phyloP scores from a whole-genome alignment of 257 asterid species.

The Fraxinus americana region DNA sequence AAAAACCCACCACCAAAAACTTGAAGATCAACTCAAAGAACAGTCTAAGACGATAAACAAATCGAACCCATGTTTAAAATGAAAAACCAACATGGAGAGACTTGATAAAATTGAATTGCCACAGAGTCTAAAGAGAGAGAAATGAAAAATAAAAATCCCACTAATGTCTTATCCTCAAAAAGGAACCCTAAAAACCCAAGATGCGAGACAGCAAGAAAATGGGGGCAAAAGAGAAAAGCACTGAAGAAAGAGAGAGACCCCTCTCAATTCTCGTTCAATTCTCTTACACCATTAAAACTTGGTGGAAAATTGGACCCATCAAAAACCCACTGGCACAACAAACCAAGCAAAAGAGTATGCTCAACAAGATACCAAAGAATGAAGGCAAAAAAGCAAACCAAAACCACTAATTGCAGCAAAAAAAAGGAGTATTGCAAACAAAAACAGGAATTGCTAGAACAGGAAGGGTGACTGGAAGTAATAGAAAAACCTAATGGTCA shows the following conservation, averaged over 20 bases:
- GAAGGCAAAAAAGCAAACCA: slow-evolving; percentile 23
- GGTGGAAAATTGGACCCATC: slow-evolving; percentile 69
- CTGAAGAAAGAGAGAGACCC: slow-evolving; percentile 31
- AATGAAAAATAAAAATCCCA: slow-evolving; percentile 26
- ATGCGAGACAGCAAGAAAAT: slow-evolving; percentile 61
- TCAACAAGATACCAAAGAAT: slow-evolving; percentile 28
- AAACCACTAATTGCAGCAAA: slow-evolving; percentile 26
- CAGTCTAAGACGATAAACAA: not conserved
- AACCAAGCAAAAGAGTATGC: slow-evolving; percentile 46
- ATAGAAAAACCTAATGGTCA: slow-evolving; percentile 4
- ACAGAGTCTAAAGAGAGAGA: slow-evolving; percentile 9
- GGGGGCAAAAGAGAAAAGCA: slow-evolving; percentile 41
- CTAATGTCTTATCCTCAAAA: slow-evolving; percentile 33
- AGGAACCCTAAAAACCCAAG: slow-evolving; percentile 41
- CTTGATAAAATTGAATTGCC: slow-evolving; percentile 22
- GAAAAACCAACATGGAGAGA: slow-evolving; percentile 29
- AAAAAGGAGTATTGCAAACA: not conserved
- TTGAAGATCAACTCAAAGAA: slow-evolving; percentile 8
- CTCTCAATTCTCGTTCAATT: slow-evolving; percentile 23
- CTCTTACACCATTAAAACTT: slow-evolving; percentile 22
- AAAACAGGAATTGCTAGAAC: not conserved
- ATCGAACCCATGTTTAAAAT: slow-evolving; percentile 29
- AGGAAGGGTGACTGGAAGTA: not conserved
- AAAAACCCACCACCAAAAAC: slow-evolving; percentile 8
- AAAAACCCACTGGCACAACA: slow-evolving; percentile 39